These are phyloP conservation scores for Apocynum venetum DNA, from an alignment of 257 asterid species.

Conservation along the genomic window DNA sequence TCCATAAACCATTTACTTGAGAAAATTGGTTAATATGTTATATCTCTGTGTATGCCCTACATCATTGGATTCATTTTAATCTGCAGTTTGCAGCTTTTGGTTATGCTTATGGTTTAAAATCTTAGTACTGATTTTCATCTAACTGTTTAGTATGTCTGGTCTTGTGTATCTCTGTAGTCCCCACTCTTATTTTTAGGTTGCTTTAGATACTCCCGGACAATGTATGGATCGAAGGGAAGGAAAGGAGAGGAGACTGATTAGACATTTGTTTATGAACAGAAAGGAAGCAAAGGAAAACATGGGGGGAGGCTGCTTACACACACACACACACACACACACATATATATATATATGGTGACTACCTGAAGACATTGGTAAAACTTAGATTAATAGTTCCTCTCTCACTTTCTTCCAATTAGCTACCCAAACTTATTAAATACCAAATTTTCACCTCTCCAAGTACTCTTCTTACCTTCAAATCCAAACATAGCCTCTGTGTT, in stretches of 20 bases:
- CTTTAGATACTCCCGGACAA: neutral
- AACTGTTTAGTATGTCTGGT: neutral
- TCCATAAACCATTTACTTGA: neutral
- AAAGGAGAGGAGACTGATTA: neutral
- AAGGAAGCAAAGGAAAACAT: neutral
- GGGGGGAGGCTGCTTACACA: too few relatives aligned
- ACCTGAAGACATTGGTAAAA: neutral
- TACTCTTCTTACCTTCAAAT: neutral
- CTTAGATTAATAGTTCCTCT: neutral
- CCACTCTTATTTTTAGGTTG: neutral
- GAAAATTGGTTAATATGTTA: neutral
- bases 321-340: too few relatives aligned
- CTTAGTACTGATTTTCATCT: neutral
- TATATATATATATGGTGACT: neutral
- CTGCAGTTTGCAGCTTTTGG: neutral
- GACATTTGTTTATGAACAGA: neutral
- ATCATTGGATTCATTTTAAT: conserved; percentile 1
- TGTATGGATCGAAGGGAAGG: neutral
- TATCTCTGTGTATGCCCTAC: neutral
- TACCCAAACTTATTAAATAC: neutral
- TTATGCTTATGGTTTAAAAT: neutral
- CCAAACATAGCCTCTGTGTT: neutral
- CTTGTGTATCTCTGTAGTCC: neutral
- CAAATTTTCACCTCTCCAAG: neutral
- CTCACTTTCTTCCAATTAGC: neutral